phyloP scores from a whole-genome alignment of 2,329 filamentous ascomycete species.

The Ceratocystis eucalypticola region DNA sequence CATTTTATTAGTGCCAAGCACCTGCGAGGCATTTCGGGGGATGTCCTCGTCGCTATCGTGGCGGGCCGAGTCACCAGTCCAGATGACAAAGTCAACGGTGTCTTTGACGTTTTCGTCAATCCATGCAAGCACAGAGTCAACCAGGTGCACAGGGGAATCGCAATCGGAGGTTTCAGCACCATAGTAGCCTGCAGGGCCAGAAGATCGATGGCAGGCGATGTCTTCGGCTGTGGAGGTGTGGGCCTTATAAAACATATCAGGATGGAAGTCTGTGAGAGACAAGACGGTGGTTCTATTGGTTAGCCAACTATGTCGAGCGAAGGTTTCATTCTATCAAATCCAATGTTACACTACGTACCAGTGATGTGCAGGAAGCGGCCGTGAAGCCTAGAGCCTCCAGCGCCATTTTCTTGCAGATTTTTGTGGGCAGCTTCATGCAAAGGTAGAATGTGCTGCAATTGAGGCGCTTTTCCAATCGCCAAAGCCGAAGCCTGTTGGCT shows the following conservation, averaged over 20 bases:
- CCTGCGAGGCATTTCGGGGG: conserved; percentile 61
- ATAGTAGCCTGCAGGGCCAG: conserved; percentile 64
- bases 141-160: conserved; percentile 65
- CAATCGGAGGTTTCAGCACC: conserved; percentile 81
- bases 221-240: conserved; percentile 58
- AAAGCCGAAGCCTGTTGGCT: conserved; percentile 11
- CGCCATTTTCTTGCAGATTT: neutral
- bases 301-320: conserved; percentile 12
- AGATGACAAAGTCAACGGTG: conserved; percentile 75
- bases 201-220: conserved; percentile 63
- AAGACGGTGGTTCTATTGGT: conserved; percentile 1
- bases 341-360: conserved; percentile 39
- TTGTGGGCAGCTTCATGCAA: neutral
- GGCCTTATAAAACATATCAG: conserved; percentile 72
- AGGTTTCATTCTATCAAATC: conserved; percentile 13
- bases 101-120: conserved; percentile 64
- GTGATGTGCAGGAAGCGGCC: conserved; percentile 82
- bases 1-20: conserved; percentile 63
- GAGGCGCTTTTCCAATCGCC: conserved; percentile 3
- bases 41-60: conserved; percentile 77
- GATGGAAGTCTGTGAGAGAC: conserved; percentile 61
- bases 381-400: conserved; percentile 31
- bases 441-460: neutral
- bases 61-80: conserved; percentile 81
- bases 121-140: conserved; percentile 87